Base-by-base conservation (phyloP, 2,329 filamentous ascomycete genomes). In the Thermothelomyces thermophilus region DNA sequence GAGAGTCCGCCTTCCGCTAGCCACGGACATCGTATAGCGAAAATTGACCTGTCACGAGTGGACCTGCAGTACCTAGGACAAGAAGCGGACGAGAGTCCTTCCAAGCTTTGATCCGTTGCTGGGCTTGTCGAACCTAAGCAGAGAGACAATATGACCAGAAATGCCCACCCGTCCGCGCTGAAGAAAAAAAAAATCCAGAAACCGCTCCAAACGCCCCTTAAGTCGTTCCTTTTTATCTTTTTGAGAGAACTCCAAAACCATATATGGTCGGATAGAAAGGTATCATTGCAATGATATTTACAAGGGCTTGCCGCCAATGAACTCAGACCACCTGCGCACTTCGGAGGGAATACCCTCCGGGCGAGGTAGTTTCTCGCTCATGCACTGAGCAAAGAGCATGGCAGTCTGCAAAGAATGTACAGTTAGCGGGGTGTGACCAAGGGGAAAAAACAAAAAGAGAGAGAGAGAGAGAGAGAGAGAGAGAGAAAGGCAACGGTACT, bases 301-400 rank as follows among this genome's bases (percentile, higher is more conserved):
- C 74, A 89, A 72, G 46, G 84, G 84, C 78, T 89, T 89, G 63
- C 85, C 84, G 58, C 90, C 90, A 63, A 95, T 86, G 69, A 97
- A 98, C 63, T 97, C 85, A 58, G 88, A 94, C 93, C 93, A 98
- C 64, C 84, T 84, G 68, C 86, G 84, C 63, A 97, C 93, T 73
- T 98, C 93, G 41, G 80, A 75, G 41, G 93, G 93, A 57, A 96
- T 91, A 47, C 90, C 91, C 66, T 93, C 88, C 55, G 81, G 73
- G 63, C 88, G 83, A 54, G 93, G 93, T 43, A 98, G 79, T 77
- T 97, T 98, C 77, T 90, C 87, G 71, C 77, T 93, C 88, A 98
- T 94, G 72, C 93, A 97, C 70, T 89, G 87, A 55, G 93, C 90
- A 64, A 97, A 97, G 62, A 97, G 86, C 58, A 93, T 84, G 53